Evolutionary conservation across 2,329 filamentous ascomycete genomes (phyloP).

Genomic region (Dactylellina parvicollis): DNA sequence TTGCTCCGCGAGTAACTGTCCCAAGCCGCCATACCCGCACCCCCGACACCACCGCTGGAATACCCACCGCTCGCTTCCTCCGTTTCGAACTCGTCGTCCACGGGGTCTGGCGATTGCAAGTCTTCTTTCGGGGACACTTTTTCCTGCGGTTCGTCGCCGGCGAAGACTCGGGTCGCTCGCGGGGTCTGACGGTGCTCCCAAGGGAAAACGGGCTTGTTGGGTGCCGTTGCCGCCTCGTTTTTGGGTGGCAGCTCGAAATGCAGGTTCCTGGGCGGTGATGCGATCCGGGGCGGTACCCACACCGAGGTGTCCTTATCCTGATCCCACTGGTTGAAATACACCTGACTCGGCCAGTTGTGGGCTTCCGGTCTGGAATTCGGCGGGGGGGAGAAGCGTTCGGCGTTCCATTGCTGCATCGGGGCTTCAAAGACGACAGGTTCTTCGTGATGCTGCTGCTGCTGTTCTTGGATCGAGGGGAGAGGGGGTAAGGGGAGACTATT

Average conservation of each 20-base stretch:
- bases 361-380: conserved; percentile 82
- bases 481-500: conserved; percentile 52
- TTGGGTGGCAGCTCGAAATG: conserved; percentile 79
- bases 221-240: conserved; percentile 59
- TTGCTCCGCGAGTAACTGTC: conserved; percentile 78
- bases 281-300: conserved; percentile 82
- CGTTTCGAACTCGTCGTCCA: conserved; percentile 58
- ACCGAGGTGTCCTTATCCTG: conserved; percentile 78
- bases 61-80: conserved; percentile 34
- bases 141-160: too few relatives aligned
- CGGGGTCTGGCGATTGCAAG: conserved; percentile 55
- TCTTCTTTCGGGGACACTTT: too few relatives aligned
- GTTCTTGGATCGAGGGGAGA: conserved; percentile 34
- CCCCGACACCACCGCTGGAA: neutral
- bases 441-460: conserved; percentile 3
- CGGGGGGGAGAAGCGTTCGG: conserved; percentile 68
- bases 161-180: conserved; percentile 71
- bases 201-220: conserved; percentile 78
- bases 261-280: conserved; percentile 85
- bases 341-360: conserved; percentile 78
- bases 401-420: conserved; percentile 63
- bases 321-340: conserved; percentile 71
- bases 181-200: conserved; percentile 72
- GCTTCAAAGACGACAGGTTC: conserved; percentile 56
- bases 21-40: conserved; percentile 69